These are phyloP conservation scores for Rostrohypoxylon terebratum DNA, from an alignment of 495 filamentous ascomycete genomes.

Conservation along the genomic window DNA sequence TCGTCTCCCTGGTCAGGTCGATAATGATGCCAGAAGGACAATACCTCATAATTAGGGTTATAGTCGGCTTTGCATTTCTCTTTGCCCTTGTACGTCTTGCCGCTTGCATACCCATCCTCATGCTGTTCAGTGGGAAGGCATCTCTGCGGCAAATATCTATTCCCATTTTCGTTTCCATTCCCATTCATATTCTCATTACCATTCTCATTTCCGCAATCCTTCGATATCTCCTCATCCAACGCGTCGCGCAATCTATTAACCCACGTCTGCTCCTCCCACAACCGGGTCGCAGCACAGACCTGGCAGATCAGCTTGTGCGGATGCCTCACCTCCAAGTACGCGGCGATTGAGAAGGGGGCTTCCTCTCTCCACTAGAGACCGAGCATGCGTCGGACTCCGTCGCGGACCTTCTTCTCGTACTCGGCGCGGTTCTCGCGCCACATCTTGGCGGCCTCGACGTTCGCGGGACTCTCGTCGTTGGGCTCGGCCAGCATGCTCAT, in stretches of 20 bases:
- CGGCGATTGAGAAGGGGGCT: neutral
- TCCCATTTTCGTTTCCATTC: neutral
- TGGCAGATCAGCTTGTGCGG: neutral
- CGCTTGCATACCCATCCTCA: no score
- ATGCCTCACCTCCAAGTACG: neutral
- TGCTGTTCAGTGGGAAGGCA: neutral
- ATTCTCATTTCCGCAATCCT: neutral
- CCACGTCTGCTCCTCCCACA: neutral
- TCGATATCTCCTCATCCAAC: neutral
- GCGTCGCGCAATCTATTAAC: neutral
- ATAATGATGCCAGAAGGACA: neutral
- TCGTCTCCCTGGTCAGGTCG: neutral
- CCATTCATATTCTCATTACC: neutral
- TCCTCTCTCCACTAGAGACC: conserved; percentile 56
- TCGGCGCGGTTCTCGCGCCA: conserved; percentile 88
- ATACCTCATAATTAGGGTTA: neutral
- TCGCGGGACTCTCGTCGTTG: conserved; percentile 98
- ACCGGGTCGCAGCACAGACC: neutral
- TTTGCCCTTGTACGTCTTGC: neutral
- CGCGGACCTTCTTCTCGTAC: conserved; percentile 88
- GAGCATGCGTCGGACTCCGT: conserved; percentile 72
- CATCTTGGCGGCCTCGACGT: conserved; percentile 98
- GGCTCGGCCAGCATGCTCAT: conserved; percentile 99
- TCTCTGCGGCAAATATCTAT: neutral
- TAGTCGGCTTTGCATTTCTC: neutral